A percentile compares a stretch with the other conserved stretches of the same genome.
These are phyloP conservation scores for Evansstolkia leycettana DNA, from an alignment of 495 filamentous ascomycete genomes.

Conservation along the genomic window DNA sequence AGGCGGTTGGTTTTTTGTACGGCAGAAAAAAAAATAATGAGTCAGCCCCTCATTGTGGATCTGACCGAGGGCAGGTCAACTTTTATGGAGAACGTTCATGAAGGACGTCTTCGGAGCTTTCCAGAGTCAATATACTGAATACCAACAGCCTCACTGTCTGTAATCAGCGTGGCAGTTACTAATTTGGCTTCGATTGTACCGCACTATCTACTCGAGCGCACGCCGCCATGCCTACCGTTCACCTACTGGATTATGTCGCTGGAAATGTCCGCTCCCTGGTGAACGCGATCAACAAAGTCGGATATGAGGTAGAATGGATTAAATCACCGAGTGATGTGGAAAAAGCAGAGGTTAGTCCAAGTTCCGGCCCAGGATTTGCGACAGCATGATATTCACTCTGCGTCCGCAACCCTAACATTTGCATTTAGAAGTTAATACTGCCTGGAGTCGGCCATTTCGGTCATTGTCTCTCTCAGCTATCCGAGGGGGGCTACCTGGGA, in stretches of 20 bases:
- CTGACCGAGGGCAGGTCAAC: too few relatives aligned
- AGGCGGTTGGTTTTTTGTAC: too few relatives aligned
- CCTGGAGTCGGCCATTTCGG: slow-evolving; percentile 97
- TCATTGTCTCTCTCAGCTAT: slow-evolving; percentile 78
- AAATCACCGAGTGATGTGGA: slow-evolving; percentile 69
- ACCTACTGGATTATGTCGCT: slow-evolving; percentile 76
- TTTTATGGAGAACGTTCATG: too few relatives aligned
- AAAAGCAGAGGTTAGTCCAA: slow-evolving; percentile 61
- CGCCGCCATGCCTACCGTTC: slow-evolving; percentile 66
- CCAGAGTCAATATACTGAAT: too few relatives aligned
- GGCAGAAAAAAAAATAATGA: neutral
- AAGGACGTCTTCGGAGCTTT: too few relatives aligned
- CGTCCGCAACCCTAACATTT: slow-evolving; percentile 10
- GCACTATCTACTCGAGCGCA: too few relatives aligned
- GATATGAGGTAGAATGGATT: slow-evolving; percentile 90
- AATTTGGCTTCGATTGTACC: too few relatives aligned
- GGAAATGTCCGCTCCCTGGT: slow-evolving; percentile 91
- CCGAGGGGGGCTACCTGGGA: slow-evolving; percentile 64
- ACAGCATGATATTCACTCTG: neutral
- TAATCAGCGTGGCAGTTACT: too few relatives aligned
- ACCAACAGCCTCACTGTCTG: too few relatives aligned
- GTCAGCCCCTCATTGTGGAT: slow-evolving; percentile 1
- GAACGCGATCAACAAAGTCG: slow-evolving; percentile 91
- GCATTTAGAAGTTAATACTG: slow-evolving; percentile 66
- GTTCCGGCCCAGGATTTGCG: neutral